A percentile compares a stretch with the other conserved stretches of the same genome.
Conservation (phyloP, 129 eudicot species). For the Pittosporum tobira region DNA sequence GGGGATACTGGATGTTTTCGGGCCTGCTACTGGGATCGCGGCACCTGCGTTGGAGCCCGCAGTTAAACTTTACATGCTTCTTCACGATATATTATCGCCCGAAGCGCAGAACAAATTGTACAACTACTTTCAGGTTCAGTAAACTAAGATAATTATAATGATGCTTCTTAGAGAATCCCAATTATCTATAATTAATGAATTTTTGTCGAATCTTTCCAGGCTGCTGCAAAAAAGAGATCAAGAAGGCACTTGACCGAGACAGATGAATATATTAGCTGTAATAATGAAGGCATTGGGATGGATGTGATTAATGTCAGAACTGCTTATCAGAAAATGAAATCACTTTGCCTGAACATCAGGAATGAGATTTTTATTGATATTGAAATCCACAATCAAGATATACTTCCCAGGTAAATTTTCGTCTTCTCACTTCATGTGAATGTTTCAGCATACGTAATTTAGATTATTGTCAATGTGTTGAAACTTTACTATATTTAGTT, state of each 20-base stretch:
- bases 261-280: slow-evolving; percentile 69
- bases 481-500: background rate
- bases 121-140: slow-evolving; percentile 66
- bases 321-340: slow-evolving; percentile 77
- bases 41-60: slow-evolving; percentile 76
- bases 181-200: slow-evolving; percentile 7
- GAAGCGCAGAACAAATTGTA: slow-evolving; percentile 64
- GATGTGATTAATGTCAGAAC: slow-evolving; percentile 53
- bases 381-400: slow-evolving; percentile 63
- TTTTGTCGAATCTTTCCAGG: slow-evolving; percentile 25
- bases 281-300: slow-evolving; percentile 46
- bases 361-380: slow-evolving; percentile 76
- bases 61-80: slow-evolving; percentile 62
- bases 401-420: slow-evolving; percentile 64
- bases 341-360: slow-evolving; percentile 56
- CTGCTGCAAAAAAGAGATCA: slow-evolving; percentile 79
- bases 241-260: slow-evolving; percentile 72
- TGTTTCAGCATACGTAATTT: background rate
- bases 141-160: slow-evolving; percentile 6
- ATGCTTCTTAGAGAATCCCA: slow-evolving; percentile 6
- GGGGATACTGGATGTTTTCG: slow-evolving; percentile 65
- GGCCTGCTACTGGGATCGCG: slow-evolving; percentile 56
- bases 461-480: background rate
- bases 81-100: slow-evolving; percentile 76
- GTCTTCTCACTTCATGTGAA: background rate